Evolutionary conservation across 2,329 filamentous ascomycete genomes (phyloP), one percentile per base, ranked within the genome.

Genomic region (Lachnellula hyalina): DNA sequence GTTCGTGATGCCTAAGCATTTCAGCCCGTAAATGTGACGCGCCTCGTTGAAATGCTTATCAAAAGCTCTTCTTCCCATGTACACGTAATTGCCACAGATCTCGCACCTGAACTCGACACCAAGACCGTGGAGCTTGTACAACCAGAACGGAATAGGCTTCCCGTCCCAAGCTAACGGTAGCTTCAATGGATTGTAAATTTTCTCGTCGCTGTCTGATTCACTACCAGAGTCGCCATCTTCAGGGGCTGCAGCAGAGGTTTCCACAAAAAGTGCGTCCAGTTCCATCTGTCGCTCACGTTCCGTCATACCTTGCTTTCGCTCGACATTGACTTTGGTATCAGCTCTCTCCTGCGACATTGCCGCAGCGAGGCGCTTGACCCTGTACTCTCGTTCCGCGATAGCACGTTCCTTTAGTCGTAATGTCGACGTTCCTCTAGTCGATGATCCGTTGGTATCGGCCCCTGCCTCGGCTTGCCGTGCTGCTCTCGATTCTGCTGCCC

Each of bases 41-140:
- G 89, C 85, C 72, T 99, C 94, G 63, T 92, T 95, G 75, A 99
- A 99, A 71, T 99, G 94, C 77, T 99, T 99, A 70, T 99, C 94
- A 65, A 96, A 99, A 1, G 92, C 92, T 49, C 94, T 84, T 23
- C 94, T 82, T 15, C 94, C 94, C 88, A 96, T 96, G 75, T 97
- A 97, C n/a, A 96, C 91, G 67, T 91, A 96, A 72, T 97, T 97
- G 53, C 94, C 94, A 68, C 94, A 99, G 54, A 99, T 90, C 70
- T 99, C 93, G 76, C 94, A 99, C 0, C 88, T 81, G 63, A 96
- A 96, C 65, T 99, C 94, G 12, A 96, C 91, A 8, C 94, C 94
- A 25, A 99, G 77, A 1, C 94, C 94, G 68, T 99, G 94, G 15
- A 99, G 80, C 64, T 96, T 94, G 78, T 97, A 99, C 15, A 99